Evolutionary conservation across 306 rosid genomes (phyloP).

Genomic region (Canavalia gladiata): DNA sequence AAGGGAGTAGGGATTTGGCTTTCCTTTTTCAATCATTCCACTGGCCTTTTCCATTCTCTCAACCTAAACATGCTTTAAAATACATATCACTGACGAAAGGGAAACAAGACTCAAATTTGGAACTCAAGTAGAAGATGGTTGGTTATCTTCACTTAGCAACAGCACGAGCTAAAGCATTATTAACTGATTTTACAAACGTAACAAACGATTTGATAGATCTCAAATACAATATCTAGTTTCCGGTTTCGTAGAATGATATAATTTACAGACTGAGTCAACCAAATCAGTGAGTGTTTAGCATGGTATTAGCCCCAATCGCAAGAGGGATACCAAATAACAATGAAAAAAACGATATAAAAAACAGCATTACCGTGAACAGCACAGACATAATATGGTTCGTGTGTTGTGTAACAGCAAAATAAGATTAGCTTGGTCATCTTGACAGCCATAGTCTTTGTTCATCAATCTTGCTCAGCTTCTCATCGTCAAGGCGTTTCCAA

Average conservation of each 20-base stretch:
- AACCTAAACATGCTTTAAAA: not conserved
- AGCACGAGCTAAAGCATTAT: not conserved
- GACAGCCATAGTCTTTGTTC: conserved; percentile 66
- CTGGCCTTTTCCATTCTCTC: not conserved
- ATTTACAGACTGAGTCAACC: conserved; percentile 2
- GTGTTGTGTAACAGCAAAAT: not conserved
- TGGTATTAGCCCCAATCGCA: conserved; percentile 6
- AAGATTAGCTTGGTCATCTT: conserved; percentile 13
- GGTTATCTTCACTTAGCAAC: not conserved
- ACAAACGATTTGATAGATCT: not conserved
- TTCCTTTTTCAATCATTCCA: not conserved
- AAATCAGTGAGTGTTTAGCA: not conserved
- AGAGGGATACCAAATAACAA: not conserved
- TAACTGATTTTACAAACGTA: not conserved
- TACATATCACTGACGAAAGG: not conserved
- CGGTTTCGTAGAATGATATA: conserved; percentile 16
- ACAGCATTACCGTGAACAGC: conserved; percentile 6
- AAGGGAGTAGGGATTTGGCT: not conserved
- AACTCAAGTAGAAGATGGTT: not conserved
- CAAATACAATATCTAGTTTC: conserved; percentile 6
- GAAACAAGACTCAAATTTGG: not conserved
- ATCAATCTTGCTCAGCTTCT: conserved; percentile 76
- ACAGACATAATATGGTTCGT: not conserved
- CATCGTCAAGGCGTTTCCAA: conserved; percentile 91
- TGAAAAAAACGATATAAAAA: not conserved